Evolutionary conservation across 768 basidiomycete species (phyloP).

Genomic region (Tricholoma hemisulphureum): DNA sequence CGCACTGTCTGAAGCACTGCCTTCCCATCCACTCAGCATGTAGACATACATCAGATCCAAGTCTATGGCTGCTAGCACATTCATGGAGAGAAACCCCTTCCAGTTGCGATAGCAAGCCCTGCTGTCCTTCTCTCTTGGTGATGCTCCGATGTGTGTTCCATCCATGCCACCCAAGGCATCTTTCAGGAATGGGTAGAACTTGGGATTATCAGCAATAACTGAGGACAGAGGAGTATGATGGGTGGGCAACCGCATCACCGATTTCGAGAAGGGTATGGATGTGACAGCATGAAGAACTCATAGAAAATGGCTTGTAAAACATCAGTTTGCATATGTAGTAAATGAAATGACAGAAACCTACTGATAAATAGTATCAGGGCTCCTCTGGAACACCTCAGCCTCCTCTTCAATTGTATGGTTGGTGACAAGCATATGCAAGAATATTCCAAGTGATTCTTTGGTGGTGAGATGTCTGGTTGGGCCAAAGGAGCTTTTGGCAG

Average conservation of each 20-base stretch:
- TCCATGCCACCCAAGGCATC: constrained; percentile 5
- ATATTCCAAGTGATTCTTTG: no score
- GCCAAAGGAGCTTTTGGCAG: no score
- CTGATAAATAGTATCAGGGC: no score
- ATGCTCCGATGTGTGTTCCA: constrained; percentile 13
- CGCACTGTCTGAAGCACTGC: constrained; percentile 21
- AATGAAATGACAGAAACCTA: no score
- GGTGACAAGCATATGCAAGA: no score
- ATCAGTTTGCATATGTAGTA: no score
- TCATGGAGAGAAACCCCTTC: constrained; percentile 25
- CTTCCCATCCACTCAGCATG: constrained; percentile 30
- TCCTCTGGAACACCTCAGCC: no score
- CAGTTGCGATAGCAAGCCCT: constrained; percentile 2
- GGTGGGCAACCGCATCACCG: no score
- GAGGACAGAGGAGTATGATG: background rate
- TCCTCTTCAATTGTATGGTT: no score
- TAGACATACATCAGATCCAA: constrained; percentile 28
- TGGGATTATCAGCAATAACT: background rate
- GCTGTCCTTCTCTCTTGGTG: constrained; percentile 6
- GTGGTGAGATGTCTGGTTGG: no score
- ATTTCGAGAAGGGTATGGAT: constrained; percentile 8
- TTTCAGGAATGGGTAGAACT: background rate
- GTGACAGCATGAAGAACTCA: constrained; percentile 3
- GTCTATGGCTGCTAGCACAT: constrained; percentile 25
- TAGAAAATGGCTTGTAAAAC: constrained; percentile 11